Evolutionary conservation across 257 asterid genomes (phyloP).

Genomic region (Dorcoceras hygrometricum): DNA sequence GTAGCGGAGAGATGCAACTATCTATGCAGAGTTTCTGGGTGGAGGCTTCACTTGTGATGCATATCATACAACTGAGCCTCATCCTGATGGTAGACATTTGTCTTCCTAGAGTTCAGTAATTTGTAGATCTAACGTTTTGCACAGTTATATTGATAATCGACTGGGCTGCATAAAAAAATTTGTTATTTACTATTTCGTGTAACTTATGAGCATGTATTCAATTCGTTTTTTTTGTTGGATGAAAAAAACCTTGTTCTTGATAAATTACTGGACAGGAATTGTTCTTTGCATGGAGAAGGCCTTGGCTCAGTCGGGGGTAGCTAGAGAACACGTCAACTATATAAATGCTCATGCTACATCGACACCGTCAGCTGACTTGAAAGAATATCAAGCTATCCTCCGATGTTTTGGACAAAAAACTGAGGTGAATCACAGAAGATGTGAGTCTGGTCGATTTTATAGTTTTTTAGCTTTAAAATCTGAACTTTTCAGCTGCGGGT

Average conservation of each 20-base stretch:
- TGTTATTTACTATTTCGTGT: no score
- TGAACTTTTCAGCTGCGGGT: constrained; percentile 32
- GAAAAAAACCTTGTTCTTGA: not conserved
- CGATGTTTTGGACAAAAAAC: constrained; percentile 41
- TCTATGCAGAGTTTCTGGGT: constrained; percentile 55
- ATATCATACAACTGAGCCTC: constrained; percentile 34
- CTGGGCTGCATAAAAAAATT: no score
- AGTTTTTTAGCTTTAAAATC: not conserved
- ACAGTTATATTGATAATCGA: no score
- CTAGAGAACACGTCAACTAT: constrained; percentile 43
- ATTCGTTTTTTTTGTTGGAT: not conserved
- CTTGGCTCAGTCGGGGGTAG: constrained; percentile 36
- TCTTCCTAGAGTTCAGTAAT: not conserved
- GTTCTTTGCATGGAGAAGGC: constrained; percentile 42
- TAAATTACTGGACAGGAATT: constrained; percentile 32
- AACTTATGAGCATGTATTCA: no score
- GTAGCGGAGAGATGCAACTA: constrained; percentile 45
- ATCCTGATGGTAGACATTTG: constrained; percentile 32
- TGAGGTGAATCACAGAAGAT: constrained; percentile 24
- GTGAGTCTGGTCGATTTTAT: not conserved
- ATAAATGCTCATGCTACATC: constrained; percentile 52
- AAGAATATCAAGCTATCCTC: constrained; percentile 38
- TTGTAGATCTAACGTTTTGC: not conserved
- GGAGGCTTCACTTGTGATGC: constrained; percentile 53
- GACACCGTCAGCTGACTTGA: constrained; percentile 36